phyloP scores from a whole-genome alignment of 495 filamentous ascomycete species.

The Aspergillus egyptiacus region DNA sequence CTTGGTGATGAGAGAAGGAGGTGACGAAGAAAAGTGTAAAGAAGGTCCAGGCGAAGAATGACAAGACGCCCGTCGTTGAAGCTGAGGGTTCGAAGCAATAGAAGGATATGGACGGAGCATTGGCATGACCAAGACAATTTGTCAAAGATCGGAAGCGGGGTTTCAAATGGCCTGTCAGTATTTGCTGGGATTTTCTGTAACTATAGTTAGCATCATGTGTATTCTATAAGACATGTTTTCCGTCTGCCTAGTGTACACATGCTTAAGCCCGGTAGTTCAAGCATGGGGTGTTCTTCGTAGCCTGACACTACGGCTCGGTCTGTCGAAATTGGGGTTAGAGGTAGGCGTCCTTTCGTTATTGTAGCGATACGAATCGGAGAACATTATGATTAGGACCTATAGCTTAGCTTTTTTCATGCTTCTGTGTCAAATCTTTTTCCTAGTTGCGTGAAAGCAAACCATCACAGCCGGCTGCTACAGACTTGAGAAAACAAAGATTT shows the following conservation, averaged over 20 bases:
- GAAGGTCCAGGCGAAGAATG: background rate
- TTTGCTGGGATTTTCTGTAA: background rate
- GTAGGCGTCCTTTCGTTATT: too few relatives aligned
- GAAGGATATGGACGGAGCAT: too few relatives aligned
- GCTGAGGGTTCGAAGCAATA: background rate
- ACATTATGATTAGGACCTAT: background rate
- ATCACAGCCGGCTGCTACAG: too few relatives aligned
- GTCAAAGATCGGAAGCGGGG: background rate
- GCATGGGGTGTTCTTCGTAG: too few relatives aligned
- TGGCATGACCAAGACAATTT: too few relatives aligned
- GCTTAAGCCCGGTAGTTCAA: too few relatives aligned
- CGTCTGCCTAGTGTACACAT: background rate
- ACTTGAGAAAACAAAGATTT: background rate
- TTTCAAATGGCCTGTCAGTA: background rate
- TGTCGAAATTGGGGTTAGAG: too few relatives aligned
- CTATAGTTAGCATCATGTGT: slow-evolving; percentile 2
- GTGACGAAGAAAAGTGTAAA: background rate
- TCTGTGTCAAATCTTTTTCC: background rate
- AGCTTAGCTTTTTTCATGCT: too few relatives aligned
- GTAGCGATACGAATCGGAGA: background rate
- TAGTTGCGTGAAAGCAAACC: too few relatives aligned
- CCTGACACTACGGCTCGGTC: too few relatives aligned
- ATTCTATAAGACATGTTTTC: background rate
- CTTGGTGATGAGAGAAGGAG: slow-evolving; percentile 8
- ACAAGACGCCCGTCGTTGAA: background rate